phyloP scores from a whole-genome alignment of 306 rosid genomes.

The Prunus mume region DNA sequence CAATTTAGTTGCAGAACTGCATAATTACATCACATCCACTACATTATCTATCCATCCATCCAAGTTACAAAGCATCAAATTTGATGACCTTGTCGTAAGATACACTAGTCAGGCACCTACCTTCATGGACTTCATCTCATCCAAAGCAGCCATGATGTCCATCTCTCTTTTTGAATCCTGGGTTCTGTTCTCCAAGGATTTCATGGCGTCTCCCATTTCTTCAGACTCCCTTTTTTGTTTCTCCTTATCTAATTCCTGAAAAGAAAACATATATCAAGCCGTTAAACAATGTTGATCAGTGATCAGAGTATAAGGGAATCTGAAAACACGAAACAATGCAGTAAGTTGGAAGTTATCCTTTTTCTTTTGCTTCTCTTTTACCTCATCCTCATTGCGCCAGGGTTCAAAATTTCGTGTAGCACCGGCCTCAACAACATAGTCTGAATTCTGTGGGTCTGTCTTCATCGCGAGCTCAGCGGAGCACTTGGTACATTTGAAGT shows the following conservation, averaged over 20 bases:
- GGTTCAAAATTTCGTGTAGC: constrained; percentile 55
- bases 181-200: constrained; percentile 79
- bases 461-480: constrained; percentile 84
- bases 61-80: background rate
- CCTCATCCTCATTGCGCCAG: constrained; percentile 93
- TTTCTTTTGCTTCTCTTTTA: background rate
- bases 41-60: background rate
- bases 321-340: background rate
- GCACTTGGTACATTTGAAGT: constrained; percentile 85
- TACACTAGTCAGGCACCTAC: constrained; percentile 35
- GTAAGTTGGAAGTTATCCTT: background rate
- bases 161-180: constrained; percentile 77
- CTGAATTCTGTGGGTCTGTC: constrained; percentile 90
- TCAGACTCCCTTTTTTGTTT: constrained; percentile 68
- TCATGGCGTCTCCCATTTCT: constrained; percentile 92
- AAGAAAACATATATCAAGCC: background rate
- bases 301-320: background rate
- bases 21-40: background rate
- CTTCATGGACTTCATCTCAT: constrained; percentile 99
- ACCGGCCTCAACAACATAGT: constrained; percentile 83
- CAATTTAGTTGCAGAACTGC: background rate
- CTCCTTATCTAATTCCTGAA: constrained; percentile 33
- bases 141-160: constrained; percentile 87
- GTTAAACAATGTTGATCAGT: background rate
- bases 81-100: background rate